Conservation (phyloP, 2,329 filamentous ascomycete species). For the Periconia macrospinosa region DNA sequence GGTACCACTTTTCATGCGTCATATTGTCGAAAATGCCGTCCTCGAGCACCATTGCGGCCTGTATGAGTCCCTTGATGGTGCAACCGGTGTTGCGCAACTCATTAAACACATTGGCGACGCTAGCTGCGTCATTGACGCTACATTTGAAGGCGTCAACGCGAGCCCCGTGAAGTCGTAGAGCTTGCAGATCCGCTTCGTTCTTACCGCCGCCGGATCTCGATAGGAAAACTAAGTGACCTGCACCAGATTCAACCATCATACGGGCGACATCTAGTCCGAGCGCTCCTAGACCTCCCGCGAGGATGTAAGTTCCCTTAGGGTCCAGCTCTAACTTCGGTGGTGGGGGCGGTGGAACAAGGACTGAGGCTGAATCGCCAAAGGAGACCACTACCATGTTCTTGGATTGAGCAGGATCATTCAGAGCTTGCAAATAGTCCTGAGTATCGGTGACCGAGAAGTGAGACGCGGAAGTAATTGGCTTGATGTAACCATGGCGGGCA, state of each 20-base stretch:
- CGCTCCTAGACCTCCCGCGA: conserved; percentile 31
- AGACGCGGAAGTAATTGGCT: too few relatives aligned
- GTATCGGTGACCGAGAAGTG: conserved; percentile 2
- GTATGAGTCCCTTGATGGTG: conserved; percentile 28
- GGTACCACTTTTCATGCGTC: conserved; percentile 17
- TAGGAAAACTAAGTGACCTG: conserved; percentile 23
- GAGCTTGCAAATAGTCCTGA: conserved; percentile 15
- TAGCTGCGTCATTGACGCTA: too few relatives aligned
- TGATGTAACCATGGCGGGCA: too few relatives aligned
- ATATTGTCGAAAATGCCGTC: conserved; percentile 26
- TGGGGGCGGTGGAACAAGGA: conserved; percentile 9
- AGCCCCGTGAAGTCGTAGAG: too few relatives aligned
- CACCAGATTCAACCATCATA: conserved; percentile 28
- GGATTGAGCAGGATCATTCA: conserved; percentile 7
- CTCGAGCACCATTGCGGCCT: conserved; percentile 32
- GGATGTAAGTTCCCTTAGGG: conserved; percentile 26
- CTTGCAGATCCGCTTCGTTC: too few relatives aligned
- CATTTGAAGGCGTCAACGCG: too few relatives aligned
- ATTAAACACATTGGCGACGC: too few relatives aligned
- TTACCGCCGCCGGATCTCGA: conserved; percentile 18
- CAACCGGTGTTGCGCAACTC: conserved; percentile 18
- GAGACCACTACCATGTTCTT: conserved; percentile 20
- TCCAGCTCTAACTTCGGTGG: too few relatives aligned
- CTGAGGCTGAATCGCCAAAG: conserved; percentile 21
- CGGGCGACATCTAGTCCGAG: conserved; percentile 27